phyloP scores from a whole-genome alignment of 2,329 filamentous ascomycete genomes.

The Colletotrichum sp. region DNA sequence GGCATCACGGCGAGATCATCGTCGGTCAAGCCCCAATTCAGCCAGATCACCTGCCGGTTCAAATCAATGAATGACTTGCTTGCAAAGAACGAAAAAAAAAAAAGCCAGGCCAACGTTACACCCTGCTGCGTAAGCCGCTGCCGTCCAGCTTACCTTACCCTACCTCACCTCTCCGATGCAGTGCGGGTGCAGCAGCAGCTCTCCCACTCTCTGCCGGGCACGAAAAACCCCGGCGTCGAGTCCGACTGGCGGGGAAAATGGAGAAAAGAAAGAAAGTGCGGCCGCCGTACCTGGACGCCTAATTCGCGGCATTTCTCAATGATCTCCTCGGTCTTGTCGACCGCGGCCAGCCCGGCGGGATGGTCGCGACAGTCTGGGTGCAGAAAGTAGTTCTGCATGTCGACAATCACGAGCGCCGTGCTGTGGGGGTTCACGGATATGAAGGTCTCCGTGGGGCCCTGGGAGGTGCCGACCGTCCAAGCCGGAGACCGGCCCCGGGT shows the following conservation, averaged over 20 bases:
- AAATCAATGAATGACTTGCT: neutral
- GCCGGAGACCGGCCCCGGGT: constrained; percentile 13
- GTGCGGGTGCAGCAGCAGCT: neutral
- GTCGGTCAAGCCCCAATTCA: constrained; percentile 64
- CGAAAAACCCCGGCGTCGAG: neutral
- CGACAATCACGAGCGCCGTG: constrained; percentile 55
- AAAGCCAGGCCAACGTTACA: neutral
- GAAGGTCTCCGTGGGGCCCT: constrained; percentile 16
- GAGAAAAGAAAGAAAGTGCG: neutral
- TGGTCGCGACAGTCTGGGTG: constrained; percentile 36
- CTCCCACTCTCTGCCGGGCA: neutral
- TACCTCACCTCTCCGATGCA: neutral
- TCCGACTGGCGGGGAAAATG: constrained; percentile 2
- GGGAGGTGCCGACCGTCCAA: constrained; percentile 11
- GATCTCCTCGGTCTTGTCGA: constrained; percentile 43
- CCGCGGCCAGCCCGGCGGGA: constrained; percentile 44
- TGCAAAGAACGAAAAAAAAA: neutral
- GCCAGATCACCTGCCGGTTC: constrained; percentile 47
- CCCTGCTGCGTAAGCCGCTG: neutral
- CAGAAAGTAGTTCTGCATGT: constrained; percentile 61
- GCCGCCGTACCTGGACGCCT: constrained; percentile 46
- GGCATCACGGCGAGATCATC: constrained; percentile 55
- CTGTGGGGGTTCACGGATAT: constrained; percentile 43
- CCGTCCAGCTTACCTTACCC: neutral
- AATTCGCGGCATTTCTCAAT: constrained; percentile 50